Base-by-base conservation (phyloP, 768 basidiomycete species). In the Trichaptum fuscoviolaceum region DNA sequence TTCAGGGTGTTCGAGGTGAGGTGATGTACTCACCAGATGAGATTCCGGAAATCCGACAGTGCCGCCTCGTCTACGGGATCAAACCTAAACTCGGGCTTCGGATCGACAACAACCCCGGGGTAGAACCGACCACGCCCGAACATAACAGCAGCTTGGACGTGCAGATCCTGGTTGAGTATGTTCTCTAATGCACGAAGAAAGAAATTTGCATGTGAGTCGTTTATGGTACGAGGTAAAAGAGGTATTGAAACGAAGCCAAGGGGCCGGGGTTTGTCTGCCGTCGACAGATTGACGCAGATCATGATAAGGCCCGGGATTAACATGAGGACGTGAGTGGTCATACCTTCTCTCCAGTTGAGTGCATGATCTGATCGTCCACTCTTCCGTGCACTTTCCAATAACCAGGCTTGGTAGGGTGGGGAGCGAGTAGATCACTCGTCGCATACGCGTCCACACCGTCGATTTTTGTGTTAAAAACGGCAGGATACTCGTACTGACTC, bases 91-190 rank as follows among this genome's bases (percentile, higher is more conserved):
- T 42, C 80, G 75, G 62, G 73, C 62, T 63, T 76, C 68, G 71
- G 77, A 65, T 76, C 72, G 58, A 79, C 68, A 58, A 79, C 69
- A 6, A 82, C 70, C 0, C 81, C 81, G 57, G 75, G 75, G 68
- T 79, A 76, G 66, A 77, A 77, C 30, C 75, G 73, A 7, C 79
- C 80, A 2, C 77, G 75, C 7, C 82, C 82, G 66, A 82, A 82
- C 65, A 83, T 76, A 36, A 82, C 63, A 12, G 72, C 75, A 27
- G 69, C 67, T 7, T 69, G 35, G 7, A 83, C 72, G 58, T 73
- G 72, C 0, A 75, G 74, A 64, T 77, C 74, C 58, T 67, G 70
- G 25, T n/a, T 42, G n/a, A 79, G 70, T 18, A 75, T 64, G 17
- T 30, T 63, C 65, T 80, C 78, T 70, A 34, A 18, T 61, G 15